phyloP scores from a whole-genome alignment of 2,329 filamentous ascomycete genomes.

The Aspergillus unguis region DNA sequence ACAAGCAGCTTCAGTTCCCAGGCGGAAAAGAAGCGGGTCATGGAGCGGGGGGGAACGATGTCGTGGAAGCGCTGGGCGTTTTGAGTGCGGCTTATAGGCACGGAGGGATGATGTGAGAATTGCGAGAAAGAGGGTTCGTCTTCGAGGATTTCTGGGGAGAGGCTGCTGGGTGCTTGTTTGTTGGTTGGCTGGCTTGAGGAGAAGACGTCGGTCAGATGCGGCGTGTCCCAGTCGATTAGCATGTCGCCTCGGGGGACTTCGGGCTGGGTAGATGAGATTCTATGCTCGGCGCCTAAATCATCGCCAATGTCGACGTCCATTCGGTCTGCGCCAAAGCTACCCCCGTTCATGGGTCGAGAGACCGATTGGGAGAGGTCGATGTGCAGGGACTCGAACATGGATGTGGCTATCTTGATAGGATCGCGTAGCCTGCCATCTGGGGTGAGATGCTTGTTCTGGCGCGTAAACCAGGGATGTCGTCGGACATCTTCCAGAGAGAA shows the following conservation, averaged over 20 bases:
- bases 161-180: conserved; percentile 33
- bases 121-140: conserved; percentile 83
- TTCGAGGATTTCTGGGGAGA: conserved; percentile 62
- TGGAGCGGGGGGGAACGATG: conserved; percentile 79
- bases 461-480: conserved; percentile 91
- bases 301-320: conserved; percentile 67
- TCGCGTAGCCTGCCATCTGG: conserved; percentile 72
- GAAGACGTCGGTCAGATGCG: conserved; percentile 51
- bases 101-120: conserved; percentile 73
- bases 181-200: conserved; percentile 49
- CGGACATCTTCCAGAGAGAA: conserved; percentile 86
- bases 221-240: conserved; percentile 84
- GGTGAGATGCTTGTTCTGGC: conserved; percentile 72
- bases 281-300: conserved; percentile 40
- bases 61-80: conserved; percentile 84
- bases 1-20: conserved; percentile 72
- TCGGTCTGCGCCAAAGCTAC: conserved; percentile 46
- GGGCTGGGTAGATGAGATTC: conserved; percentile 79
- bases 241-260: conserved; percentile 71
- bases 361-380: conserved; percentile 77
- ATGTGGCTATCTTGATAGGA: conserved; percentile 80
- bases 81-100: conserved; percentile 83
- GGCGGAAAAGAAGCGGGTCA: conserved; percentile 89
- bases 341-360: conserved; percentile 39
- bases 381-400: conserved; percentile 86